Percentiles rank a stretch among this genome's conserved stretches.
These are phyloP conservation scores for Crithidia sp. DNA, from an alignment of 208 protist genomes.

Conservation along the genomic window DNA sequence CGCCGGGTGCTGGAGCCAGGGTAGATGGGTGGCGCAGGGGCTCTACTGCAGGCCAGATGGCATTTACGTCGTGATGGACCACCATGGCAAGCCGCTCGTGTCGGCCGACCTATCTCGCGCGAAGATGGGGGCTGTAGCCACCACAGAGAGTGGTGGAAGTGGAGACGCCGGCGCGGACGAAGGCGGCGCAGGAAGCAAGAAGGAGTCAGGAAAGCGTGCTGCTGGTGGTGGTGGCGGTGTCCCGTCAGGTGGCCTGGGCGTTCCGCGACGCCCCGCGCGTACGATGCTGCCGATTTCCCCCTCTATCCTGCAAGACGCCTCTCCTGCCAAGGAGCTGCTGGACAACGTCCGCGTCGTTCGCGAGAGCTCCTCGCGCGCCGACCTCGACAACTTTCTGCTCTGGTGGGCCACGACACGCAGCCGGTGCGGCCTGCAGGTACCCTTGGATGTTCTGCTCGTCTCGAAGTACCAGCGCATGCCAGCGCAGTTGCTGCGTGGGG, in stretches of 20 bases:
- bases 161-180: background rate
- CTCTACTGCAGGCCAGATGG: constrained; percentile 81
- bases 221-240: background rate
- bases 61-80: constrained; percentile 72
- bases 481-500: constrained; percentile 27
- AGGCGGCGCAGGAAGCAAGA: constrained; percentile 2
- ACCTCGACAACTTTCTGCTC: constrained; percentile 69
- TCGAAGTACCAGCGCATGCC: constrained; percentile 37
- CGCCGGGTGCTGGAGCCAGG: constrained; percentile 76
- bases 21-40: constrained; percentile 73
- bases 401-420: constrained; percentile 70
- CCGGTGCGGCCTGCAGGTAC: constrained; percentile 45
- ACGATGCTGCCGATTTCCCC: constrained; percentile 26
- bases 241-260: constrained; percentile 16
- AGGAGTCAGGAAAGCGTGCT: background rate
- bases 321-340: constrained; percentile 47
- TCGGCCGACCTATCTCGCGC: background rate
- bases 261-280: constrained; percentile 10
- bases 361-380: constrained; percentile 51
- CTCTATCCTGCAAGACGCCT: constrained; percentile 47
- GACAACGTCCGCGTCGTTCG: constrained; percentile 37
- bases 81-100: constrained; percentile 51
- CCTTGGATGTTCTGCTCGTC: constrained; percentile 56
- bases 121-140: background rate
- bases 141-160: background rate